Evolutionary conservation across 331 rosid species (phyloP).

Genomic region (Dryas integrifolia): DNA sequence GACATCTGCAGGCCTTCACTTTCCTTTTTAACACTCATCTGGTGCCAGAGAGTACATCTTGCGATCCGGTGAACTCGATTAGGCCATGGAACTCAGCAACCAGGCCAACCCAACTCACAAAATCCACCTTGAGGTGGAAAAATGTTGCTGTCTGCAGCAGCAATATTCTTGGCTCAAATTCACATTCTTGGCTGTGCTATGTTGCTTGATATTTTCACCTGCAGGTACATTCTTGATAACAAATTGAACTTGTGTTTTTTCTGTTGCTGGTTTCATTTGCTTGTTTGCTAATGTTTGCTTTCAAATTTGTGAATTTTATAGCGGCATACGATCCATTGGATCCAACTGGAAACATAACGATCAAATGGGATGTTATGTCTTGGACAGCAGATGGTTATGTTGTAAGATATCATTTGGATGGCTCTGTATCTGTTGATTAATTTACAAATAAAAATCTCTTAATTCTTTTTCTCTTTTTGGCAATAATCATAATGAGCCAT

Average conservation of each 20-base stretch:
- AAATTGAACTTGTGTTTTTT: background rate
- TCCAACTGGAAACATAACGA: constrained; percentile 73
- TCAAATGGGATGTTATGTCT: constrained; percentile 81
- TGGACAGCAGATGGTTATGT: constrained; percentile 85
- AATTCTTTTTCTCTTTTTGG: background rate
- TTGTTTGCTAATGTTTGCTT: background rate
- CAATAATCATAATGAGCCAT: background rate
- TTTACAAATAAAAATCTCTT: background rate
- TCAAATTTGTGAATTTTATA: constrained; percentile 14
- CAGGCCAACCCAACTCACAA: background rate
- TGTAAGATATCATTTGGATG: constrained; percentile 33
- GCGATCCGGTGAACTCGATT: constrained; percentile 30
- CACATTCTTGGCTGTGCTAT: constrained; percentile 34
- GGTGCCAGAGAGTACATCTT: background rate
- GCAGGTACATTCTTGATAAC: constrained; percentile 37
- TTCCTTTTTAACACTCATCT: constrained; percentile 25
- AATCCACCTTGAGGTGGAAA: background rate
- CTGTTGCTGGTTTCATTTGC: background rate
- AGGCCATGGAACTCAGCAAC: constrained; percentile 34
- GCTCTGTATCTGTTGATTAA: background rate
- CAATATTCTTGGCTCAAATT: constrained; percentile 27
- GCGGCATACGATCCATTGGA: constrained; percentile 75
- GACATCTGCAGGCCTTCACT: constrained; percentile 24
- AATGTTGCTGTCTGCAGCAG: background rate
- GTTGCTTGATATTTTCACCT: constrained; percentile 36